A percentile compares a stretch with the other conserved stretches of the same genome.
Evolutionary conservation across 2,329 filamentous ascomycete genomes (phyloP).

Genomic region (Colletotrichum orchidophilum): DNA sequence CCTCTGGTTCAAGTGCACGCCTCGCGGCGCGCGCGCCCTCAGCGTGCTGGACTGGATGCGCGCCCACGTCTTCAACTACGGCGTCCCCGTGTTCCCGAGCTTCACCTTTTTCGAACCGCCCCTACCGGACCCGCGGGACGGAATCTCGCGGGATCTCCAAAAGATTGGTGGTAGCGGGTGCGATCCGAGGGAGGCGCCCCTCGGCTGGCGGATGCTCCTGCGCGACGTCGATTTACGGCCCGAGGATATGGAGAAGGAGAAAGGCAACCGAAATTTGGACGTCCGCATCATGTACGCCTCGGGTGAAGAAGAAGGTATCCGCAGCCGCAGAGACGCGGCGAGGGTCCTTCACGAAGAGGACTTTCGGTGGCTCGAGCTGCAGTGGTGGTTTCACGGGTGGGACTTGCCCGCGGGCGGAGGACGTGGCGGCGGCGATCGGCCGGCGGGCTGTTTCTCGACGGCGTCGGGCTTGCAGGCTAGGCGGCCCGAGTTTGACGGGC

Average conservation of each 20-base stretch:
- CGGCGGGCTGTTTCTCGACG: conserved; percentile 18
- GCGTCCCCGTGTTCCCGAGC: background rate
- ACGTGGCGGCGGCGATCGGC: background rate
- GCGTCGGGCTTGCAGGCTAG: background rate
- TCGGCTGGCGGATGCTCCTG: conserved; percentile 8
- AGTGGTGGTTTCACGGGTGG: conserved; percentile 27
- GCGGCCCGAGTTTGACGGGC: background rate
- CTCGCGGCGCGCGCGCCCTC: conserved; percentile 5
- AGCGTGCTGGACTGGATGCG: conserved; percentile 1
- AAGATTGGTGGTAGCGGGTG: background rate
- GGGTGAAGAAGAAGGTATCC: background rate
- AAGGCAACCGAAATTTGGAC: background rate
- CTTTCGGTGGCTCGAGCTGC: conserved; percentile 21
- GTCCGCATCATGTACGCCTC: conserved; percentile 20
- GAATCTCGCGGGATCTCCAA: background rate
- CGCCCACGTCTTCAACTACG: conserved; percentile 23
- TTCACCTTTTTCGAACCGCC: conserved; percentile 26
- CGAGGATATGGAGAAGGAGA: background rate
- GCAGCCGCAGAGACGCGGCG: conserved; percentile 7
- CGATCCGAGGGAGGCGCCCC: background rate
- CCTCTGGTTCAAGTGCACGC: conserved; percentile 17
- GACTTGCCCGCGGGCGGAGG: background rate
- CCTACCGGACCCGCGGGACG: background rate
- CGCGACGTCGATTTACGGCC: background rate
- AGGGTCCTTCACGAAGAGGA: conserved; percentile 18